Conservation (phyloP, 176 grass and related monocot genomes). For the Carex cristatella region DNA sequence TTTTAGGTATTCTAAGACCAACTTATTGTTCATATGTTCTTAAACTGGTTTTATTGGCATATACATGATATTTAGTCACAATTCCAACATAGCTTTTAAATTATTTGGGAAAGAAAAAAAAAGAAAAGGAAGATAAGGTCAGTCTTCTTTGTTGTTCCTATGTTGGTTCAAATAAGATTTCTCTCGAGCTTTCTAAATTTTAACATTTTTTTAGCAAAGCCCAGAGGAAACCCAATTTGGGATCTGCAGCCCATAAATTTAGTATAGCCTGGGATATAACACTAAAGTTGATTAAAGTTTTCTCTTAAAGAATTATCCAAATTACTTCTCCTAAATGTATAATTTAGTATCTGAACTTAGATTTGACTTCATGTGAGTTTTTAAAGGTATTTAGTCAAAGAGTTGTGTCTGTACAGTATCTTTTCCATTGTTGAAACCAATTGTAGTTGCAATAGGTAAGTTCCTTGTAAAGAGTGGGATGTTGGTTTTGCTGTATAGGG, state of each 20-base stretch:
- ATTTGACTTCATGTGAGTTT: not conserved
- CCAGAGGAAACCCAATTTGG: not conserved
- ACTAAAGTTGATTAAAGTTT: not conserved
- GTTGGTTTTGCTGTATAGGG: not conserved
- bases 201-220: not conserved
- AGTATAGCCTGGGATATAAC: not conserved
- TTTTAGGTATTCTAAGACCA: conserved; percentile 9
- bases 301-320: not conserved
- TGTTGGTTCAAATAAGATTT: not conserved
- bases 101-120: not conserved
- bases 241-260: not conserved
- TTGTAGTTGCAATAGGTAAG: not conserved
- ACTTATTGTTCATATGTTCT: not conserved
- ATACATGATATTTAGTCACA: not conserved
- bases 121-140: not conserved
- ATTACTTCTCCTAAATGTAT: not conserved
- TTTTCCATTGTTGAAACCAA: not conserved
- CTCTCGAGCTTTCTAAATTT: not conserved
- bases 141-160: not conserved
- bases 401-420: not conserved
- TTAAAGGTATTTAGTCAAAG: not conserved
- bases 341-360: not conserved
- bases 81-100: not conserved
- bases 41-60: not conserved
- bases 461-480: not conserved